phyloP scores from a whole-genome alignment of 169 alveolate species.

The Babesia bigemina region DNA sequence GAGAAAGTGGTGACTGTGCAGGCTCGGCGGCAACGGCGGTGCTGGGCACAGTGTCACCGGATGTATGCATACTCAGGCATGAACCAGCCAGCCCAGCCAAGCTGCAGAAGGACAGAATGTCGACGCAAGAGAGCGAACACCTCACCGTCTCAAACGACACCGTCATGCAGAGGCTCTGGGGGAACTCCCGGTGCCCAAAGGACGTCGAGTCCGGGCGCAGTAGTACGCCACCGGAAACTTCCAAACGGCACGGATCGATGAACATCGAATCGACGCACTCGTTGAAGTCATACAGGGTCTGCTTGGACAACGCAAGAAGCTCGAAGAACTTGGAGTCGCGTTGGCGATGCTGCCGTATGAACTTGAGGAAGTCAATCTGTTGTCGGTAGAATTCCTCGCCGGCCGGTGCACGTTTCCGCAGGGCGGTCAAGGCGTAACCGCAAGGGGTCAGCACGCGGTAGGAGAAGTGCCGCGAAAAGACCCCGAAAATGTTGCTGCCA shows the following conservation, averaged over 20 bases:
- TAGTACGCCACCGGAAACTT: constrained; percentile 18
- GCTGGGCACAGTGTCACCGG: neutral
- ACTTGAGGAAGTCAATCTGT: constrained; percentile 51
- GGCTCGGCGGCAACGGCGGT: neutral
- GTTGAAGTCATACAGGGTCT: constrained; percentile 49
- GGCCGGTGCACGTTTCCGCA: neutral
- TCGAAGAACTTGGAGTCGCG: constrained; percentile 37
- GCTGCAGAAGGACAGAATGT: constrained; percentile 38
- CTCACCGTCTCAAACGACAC: constrained; percentile 46
- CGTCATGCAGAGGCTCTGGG: constrained; percentile 50
- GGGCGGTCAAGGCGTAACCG: constrained; percentile 18
- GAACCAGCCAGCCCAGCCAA: constrained; percentile 5
- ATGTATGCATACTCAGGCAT: neutral
- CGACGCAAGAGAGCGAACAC: constrained; percentile 42
- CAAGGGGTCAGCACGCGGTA: constrained; percentile 39
- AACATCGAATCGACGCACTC: constrained; percentile 26
- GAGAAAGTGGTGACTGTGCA: neutral
- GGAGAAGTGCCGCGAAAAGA: constrained; percentile 36
- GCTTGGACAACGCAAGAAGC: constrained; percentile 48
- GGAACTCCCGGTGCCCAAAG: constrained; percentile 7
- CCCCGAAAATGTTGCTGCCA: constrained; percentile 37
- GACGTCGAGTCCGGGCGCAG: constrained; percentile 10
- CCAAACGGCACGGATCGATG: constrained; percentile 57
- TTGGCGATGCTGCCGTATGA: constrained; percentile 18
- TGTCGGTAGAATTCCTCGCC: constrained; percentile 29